These are phyloP conservation scores for Aspergillus wentii DNA, from an alignment of 495 filamentous ascomycete species.

Conservation along the genomic window DNA sequence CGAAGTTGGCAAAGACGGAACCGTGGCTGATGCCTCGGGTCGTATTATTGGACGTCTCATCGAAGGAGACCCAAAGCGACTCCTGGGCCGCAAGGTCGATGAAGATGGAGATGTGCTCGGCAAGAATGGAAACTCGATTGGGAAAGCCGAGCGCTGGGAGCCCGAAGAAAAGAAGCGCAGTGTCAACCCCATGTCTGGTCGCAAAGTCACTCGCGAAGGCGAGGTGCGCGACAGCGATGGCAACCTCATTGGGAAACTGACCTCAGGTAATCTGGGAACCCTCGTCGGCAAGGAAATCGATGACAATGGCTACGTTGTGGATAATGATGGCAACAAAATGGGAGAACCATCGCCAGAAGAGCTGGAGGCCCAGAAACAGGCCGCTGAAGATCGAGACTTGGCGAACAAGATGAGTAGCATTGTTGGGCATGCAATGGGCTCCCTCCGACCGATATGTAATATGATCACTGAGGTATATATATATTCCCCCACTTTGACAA, in stretches of 20 bases:
- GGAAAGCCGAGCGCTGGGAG: slow-evolving; percentile 77
- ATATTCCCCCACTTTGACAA: not conserved
- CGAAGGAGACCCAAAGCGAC: slow-evolving; percentile 65
- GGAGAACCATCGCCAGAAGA: slow-evolving; percentile 58
- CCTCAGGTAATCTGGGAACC: slow-evolving; percentile 62
- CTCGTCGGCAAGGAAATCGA: slow-evolving; percentile 78
- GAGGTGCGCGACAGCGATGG: slow-evolving; percentile 79
- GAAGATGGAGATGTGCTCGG: slow-evolving; percentile 80
- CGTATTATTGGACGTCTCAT: slow-evolving; percentile 69
- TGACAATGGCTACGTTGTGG: slow-evolving; percentile 79
- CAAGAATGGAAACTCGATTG: slow-evolving; percentile 76
- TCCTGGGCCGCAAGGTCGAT: slow-evolving; percentile 73
- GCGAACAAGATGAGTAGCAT: slow-evolving; percentile 73
- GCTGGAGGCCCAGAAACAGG: slow-evolving; percentile 49
- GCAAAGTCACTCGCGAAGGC: slow-evolving; percentile 74
- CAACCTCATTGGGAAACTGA: slow-evolving; percentile 75
- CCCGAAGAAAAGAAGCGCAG: slow-evolving; percentile 66
- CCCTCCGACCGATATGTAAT: slow-evolving; percentile 78
- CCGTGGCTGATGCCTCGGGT: slow-evolving; percentile 55
- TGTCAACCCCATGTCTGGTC: slow-evolving; percentile 68
- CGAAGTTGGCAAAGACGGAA: slow-evolving; percentile 72
- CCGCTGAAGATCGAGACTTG: slow-evolving; percentile 65
- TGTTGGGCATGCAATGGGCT: slow-evolving; percentile 74
- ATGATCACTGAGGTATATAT: slow-evolving; percentile 72
- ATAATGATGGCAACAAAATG: slow-evolving; percentile 73